Conservation (phyloP, 495 filamentous ascomycete genomes). For the Zalerion maritima region DNA sequence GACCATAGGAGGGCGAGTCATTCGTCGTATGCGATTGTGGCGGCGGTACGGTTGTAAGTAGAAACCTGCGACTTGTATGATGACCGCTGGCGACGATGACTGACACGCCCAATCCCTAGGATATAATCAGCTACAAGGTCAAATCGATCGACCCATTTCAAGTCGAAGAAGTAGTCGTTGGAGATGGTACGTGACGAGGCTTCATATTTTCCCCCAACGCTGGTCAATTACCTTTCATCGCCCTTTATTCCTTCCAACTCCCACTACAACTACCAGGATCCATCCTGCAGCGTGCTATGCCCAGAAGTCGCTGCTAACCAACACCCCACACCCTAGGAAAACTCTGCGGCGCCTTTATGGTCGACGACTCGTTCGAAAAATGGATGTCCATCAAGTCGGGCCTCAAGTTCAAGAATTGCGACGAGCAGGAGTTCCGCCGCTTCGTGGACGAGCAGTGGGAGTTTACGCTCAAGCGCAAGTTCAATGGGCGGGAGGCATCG, state of each 20-base stretch:
- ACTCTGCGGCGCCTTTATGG: conserved; percentile 11
- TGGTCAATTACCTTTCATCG: too few relatives aligned
- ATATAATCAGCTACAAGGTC: conserved; percentile 13
- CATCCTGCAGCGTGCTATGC: too few relatives aligned
- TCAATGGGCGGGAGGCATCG: too few relatives aligned
- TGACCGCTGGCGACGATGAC: too few relatives aligned
- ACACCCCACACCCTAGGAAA: neutral
- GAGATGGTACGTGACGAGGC: conserved; percentile 11
- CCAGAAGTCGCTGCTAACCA: too few relatives aligned
- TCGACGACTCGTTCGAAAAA: conserved; percentile 13
- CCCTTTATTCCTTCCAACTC: too few relatives aligned
- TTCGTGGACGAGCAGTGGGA: conserved; percentile 16
- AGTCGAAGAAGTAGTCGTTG: conserved; percentile 9
- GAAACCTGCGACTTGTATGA: too few relatives aligned
- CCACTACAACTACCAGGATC: too few relatives aligned
- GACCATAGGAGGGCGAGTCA: too few relatives aligned
- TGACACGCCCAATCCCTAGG: conserved; percentile 7
- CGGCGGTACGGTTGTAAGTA: conserved; percentile 15
- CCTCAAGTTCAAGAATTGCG: conserved; percentile 4
- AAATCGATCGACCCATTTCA: conserved; percentile 2
- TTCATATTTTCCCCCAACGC: too few relatives aligned
- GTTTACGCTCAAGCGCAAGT: conserved; percentile 10
- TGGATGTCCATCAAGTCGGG: conserved; percentile 8
- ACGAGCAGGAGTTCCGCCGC: conserved; percentile 5
- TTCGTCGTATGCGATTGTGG: conserved; percentile 16